phyloP scores from a whole-genome alignment of 192 early-diverging fungal genomes.

The Entomortierella lignicola region DNA sequence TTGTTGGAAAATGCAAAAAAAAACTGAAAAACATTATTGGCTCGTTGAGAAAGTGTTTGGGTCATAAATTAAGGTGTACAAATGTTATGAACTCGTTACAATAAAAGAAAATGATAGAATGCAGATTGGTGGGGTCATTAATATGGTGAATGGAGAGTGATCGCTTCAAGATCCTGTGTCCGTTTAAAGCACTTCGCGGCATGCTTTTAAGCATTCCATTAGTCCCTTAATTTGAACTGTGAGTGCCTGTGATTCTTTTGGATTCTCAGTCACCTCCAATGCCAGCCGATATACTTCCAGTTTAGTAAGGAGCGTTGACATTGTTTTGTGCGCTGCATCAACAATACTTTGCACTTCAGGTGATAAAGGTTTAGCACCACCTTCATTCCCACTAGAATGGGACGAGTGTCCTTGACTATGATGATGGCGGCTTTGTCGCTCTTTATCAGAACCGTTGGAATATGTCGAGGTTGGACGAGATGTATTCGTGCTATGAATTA shows the following conservation, averaged over 20 bases:
- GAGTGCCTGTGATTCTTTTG: conserved; percentile 32
- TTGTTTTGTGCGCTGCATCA: conserved; percentile 34
- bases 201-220: conserved; percentile 48
- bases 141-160: not conserved
- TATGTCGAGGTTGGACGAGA: conserved; percentile 38
- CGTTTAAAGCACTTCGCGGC: conserved; percentile 27
- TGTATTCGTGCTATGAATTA: not conserved
- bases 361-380: conserved; percentile 4
- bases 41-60: no score
- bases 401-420: not conserved
- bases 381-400: not conserved
- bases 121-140: conserved; percentile 1
- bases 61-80: no score
- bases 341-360: conserved; percentile 29
- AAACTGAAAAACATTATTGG: not conserved
- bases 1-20: no score
- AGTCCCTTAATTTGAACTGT: conserved; percentile 31
- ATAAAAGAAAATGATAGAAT: not conserved
- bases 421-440: conserved; percentile 12
- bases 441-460: conserved; percentile 32
- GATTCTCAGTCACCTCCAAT: conserved; percentile 34
- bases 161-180: not conserved
- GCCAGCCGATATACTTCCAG: conserved; percentile 40
- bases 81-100: no score
- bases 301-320: conserved; percentile 19